These are phyloP conservation scores for Quercus cerris DNA, from an alignment of 306 rosid genomes.

Conservation along the genomic window DNA sequence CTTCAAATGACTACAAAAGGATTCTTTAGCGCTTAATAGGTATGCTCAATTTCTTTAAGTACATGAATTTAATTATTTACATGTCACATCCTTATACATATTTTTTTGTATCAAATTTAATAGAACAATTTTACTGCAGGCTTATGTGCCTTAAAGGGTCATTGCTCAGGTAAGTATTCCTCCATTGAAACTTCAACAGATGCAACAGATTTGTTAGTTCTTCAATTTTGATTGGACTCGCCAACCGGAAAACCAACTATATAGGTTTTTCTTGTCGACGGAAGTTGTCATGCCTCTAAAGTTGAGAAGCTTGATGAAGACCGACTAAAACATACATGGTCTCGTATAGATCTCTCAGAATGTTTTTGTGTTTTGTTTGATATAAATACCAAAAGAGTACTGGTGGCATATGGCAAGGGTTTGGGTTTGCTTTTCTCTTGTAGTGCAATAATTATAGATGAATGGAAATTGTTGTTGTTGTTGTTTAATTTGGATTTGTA, in stretches of 20 bases:
- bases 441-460: not conserved
- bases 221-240: conserved; percentile 1
- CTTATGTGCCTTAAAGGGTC: not conserved
- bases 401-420: not conserved
- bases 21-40: conserved; percentile 36
- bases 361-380: not conserved
- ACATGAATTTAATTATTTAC: not conserved
- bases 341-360: not conserved
- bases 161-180: not conserved
- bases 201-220: not conserved
- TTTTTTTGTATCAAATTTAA: not conserved
- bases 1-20: conserved; percentile 27
- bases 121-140: conserved; percentile 12
- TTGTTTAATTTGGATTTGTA: conserved; percentile 15
- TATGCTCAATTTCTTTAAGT: conserved; percentile 15
- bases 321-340: not conserved
- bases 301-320: conserved; percentile 26
- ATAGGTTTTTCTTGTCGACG: not conserved
- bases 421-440: not conserved
- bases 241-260: conserved; percentile 12
- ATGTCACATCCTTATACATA: not conserved
- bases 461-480: conserved; percentile 18
- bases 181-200: not conserved
- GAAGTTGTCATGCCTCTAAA: not conserved
- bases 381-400: not conserved